Evolutionary conservation across 139 green algal species (phyloP).

Genomic region (Tetraselmis chui): DNA sequence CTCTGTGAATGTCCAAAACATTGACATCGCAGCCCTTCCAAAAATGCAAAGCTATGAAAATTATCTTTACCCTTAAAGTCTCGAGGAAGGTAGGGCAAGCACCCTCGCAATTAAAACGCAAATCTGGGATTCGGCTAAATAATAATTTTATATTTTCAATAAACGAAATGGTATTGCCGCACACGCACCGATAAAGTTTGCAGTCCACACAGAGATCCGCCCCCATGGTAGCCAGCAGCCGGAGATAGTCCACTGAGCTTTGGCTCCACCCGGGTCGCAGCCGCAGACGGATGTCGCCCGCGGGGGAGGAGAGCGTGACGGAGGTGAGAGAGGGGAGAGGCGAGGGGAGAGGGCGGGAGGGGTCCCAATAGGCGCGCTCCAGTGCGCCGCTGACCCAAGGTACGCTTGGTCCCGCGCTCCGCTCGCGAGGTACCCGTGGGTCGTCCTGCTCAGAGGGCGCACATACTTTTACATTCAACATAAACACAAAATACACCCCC

Average conservation of each 20-base stretch:
- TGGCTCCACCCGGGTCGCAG: slow-evolving; percentile 14
- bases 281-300: slow-evolving; percentile 5
- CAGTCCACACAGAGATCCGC: background rate
- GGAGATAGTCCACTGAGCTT: slow-evolving; percentile 2
- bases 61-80: no score
- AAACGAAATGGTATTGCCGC: background rate
- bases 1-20: no score
- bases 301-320: slow-evolving; percentile 1
- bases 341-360: background rate
- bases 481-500: no score
- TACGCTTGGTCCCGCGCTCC: slow-evolving; percentile 1
- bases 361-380: slow-evolving; percentile 1
- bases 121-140: no score
- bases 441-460: no score
- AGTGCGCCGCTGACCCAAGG: slow-evolving; percentile 14
- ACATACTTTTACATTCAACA: no score
- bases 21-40: no score
- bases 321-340: background rate
- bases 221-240: background rate
- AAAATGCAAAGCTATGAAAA: no score
- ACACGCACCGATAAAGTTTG: slow-evolving; percentile 17
- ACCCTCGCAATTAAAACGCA: no score
- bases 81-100: no score
- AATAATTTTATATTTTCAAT: background rate
- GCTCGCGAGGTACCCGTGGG: background rate